A percentile compares a stretch with the other conserved stretches of the same genome.
These are phyloP conservation scores for Gastrolobium bilobum DNA, from an alignment of 306 rosid species.

Conservation along the genomic window DNA sequence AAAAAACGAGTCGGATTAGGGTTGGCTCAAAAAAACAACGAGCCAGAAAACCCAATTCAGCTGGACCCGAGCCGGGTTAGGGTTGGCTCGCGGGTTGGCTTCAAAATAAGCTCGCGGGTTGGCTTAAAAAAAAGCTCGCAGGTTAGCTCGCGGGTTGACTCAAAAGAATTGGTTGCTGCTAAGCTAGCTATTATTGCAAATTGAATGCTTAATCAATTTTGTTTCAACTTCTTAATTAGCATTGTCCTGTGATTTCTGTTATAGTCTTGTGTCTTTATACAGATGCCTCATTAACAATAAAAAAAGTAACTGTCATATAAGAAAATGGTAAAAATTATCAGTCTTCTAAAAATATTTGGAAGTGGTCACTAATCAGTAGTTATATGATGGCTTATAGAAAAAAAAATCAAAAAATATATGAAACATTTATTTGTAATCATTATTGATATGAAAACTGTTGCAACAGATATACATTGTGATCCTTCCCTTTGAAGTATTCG, in stretches of 20 bases:
- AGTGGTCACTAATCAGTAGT: background rate
- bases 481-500: background rate
- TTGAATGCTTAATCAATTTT: background rate
- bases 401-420: no score
- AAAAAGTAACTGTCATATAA: background rate
- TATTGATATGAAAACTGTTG: background rate
- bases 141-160: no score
- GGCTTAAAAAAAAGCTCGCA: no score
- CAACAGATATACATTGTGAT: background rate
- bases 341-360: background rate
- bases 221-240: background rate
- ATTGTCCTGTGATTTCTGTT: background rate
- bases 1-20: no score
- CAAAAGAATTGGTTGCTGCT: no score
- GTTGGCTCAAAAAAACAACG: no score
- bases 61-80: no score
- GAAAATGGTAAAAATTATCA: background rate
- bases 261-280: background rate
- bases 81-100: no score
- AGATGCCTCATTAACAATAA: background rate
- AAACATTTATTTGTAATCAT: no score
- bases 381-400: background rate
- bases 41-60: no score
- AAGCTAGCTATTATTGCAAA: background rate
- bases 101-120: no score